phyloP scores from a whole-genome alignment of 108 stramenopile genomes.

The Discostella stelligeroides region DNA sequence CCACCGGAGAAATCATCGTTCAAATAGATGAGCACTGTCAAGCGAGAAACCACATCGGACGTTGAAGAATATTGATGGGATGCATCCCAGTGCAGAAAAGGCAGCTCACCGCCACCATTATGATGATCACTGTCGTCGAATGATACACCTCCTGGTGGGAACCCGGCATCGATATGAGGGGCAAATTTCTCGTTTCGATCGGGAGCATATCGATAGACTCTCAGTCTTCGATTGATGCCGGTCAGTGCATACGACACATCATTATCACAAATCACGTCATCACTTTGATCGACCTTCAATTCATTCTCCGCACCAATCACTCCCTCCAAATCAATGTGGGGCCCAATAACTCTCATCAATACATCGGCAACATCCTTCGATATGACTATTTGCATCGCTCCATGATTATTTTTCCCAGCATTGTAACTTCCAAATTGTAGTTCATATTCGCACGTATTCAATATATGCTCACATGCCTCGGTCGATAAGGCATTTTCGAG shows the following conservation, averaged over 20 bases:
- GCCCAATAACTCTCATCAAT: conserved; percentile 55
- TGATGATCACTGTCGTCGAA: conserved; percentile 42
- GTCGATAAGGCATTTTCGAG: conserved; percentile 57
- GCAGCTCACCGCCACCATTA: neutral
- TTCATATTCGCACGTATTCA: conserved; percentile 56
- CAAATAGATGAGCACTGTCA: conserved; percentile 84
- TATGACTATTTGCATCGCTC: conserved; percentile 78
- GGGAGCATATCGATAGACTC: conserved; percentile 78
- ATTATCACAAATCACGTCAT: neutral
- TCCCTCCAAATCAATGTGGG: conserved; percentile 61
- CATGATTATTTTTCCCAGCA: conserved; percentile 79
- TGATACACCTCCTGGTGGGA: conserved; percentile 79
- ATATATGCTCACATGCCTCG: conserved; percentile 58
- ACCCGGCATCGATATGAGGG: conserved; percentile 90
- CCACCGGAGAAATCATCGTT: conserved; percentile 90
- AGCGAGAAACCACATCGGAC: conserved; percentile 64
- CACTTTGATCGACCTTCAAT: conserved; percentile 17
- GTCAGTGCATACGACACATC: conserved; percentile 32
- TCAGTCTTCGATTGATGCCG: conserved; percentile 78
- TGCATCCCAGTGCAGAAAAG: conserved; percentile 44
- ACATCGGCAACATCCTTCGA: conserved; percentile 51
- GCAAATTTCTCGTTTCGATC: conserved; percentile 67
- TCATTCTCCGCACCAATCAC: conserved; percentile 44
- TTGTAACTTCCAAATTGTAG: conserved; percentile 68
- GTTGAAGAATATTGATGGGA: conserved; percentile 45